phyloP scores from a whole-genome alignment of 2,329 filamentous ascomycete species.

The Cladorrhinum sp. region DNA sequence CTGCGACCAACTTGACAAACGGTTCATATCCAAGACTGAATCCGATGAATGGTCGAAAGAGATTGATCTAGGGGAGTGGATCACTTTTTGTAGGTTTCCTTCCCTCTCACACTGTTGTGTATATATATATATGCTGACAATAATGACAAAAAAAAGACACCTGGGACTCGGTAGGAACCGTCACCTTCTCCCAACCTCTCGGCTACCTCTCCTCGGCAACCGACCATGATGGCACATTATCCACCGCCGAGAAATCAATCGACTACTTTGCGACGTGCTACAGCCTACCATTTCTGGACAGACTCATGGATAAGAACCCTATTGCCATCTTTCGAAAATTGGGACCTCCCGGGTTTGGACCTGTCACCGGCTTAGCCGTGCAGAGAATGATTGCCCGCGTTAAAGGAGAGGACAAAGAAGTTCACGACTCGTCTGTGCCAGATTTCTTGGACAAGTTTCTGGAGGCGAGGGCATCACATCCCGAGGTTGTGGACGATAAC shows the following conservation, averaged over 20 bases:
- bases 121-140: not conserved
- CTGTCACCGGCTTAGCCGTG: constrained; percentile 26
- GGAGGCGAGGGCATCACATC: constrained; percentile 35
- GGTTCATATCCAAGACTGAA: constrained; percentile 29
- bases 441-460: constrained; percentile 43
- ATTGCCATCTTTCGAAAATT: constrained; percentile 25
- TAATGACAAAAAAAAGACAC: constrained; percentile 20
- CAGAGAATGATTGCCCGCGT: constrained; percentile 29
- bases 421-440: constrained; percentile 27
- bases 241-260: constrained; percentile 29
- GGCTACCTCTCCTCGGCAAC: constrained; percentile 39
- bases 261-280: constrained; percentile 31
- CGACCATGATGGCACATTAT: constrained; percentile 39
- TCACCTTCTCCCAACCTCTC: constrained; percentile 40
- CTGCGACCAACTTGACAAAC: constrained; percentile 28
- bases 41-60: constrained; percentile 10
- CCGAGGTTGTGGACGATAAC: constrained; percentile 35
- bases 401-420: constrained; percentile 30
- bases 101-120: not conserved
- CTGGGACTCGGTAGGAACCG: constrained; percentile 41
- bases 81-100: constrained; percentile 35
- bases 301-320: constrained; percentile 38
- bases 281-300: constrained; percentile 35
- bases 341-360: constrained; percentile 31
- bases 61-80: constrained; percentile 40